Conservation (phyloP, 1,284 basidiomycete species). For the Leccinum subrobustum region DNA sequence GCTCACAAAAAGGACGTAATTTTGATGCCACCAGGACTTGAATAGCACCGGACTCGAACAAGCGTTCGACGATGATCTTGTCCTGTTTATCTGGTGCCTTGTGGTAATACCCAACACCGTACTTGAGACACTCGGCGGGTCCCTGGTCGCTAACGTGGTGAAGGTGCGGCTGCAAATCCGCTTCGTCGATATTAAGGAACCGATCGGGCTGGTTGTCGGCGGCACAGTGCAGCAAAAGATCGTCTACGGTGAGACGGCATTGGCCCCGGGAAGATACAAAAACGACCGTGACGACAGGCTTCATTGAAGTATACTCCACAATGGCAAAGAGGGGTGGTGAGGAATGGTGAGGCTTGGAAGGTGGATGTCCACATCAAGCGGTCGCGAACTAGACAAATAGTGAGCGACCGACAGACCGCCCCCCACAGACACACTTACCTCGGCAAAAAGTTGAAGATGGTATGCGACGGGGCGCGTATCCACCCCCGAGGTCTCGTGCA, state of each 20-base stretch:
- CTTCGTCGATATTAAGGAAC: slow-evolving; percentile 89
- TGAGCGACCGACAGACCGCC: slow-evolving; percentile 1
- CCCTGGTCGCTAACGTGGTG: slow-evolving; percentile 66
- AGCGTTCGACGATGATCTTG: slow-evolving; percentile 89
- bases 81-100: slow-evolving; percentile 92
- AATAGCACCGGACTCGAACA: slow-evolving; percentile 79
- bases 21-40: slow-evolving; percentile 94
- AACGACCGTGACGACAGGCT: slow-evolving; percentile 73
- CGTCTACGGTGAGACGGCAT: slow-evolving; percentile 90
- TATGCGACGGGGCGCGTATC: slow-evolving; percentile 60
- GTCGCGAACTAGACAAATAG: slow-evolving; percentile 61
- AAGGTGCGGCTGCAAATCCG: slow-evolving; percentile 86
- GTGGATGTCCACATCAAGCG: slow-evolving; percentile 96
- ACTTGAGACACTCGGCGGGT: slow-evolving; percentile 79
- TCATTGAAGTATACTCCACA: slow-evolving; percentile 82
- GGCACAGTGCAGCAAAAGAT: slow-evolving; percentile 86
- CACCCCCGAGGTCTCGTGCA: not conserved
- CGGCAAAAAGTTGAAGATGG: slow-evolving; percentile 97
- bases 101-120: slow-evolving; percentile 95
- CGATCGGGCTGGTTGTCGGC: slow-evolving; percentile 85
- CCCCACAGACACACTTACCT: slow-evolving; percentile 55
- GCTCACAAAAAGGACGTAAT: slow-evolving; percentile 39
- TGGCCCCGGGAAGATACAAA: slow-evolving; percentile 96
- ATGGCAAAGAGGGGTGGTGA: slow-evolving; percentile 93
- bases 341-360: slow-evolving; percentile 94